These are phyloP conservation scores for Tylopilus plumbeoviolaceoides DNA, from an alignment of 768 basidiomycete species.

Conservation along the genomic window DNA sequence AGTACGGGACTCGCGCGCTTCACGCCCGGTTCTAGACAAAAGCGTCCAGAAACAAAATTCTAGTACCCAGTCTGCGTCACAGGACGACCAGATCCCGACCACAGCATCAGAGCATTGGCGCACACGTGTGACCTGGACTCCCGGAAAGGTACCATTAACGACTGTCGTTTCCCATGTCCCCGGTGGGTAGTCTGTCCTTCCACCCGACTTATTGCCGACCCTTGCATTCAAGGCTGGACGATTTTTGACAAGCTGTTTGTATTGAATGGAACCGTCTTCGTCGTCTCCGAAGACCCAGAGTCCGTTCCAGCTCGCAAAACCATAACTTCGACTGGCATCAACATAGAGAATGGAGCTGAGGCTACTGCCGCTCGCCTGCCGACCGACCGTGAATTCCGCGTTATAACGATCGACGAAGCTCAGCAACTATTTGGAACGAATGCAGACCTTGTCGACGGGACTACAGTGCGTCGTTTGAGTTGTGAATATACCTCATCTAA, in stretches of 20 bases:
- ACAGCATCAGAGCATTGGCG: conserved; percentile 26
- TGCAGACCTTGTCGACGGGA: conserved; percentile 76
- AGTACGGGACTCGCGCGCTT: conserved; percentile 1
- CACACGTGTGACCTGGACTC: conserved; percentile 38
- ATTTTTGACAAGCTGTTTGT: conserved; percentile 82
- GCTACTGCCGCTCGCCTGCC: conserved; percentile 62
- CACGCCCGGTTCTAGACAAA: conserved; percentile 7
- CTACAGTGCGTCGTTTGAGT: conserved; percentile 45
- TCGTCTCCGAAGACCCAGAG: conserved; percentile 72
- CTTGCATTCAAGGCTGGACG: conserved; percentile 67
- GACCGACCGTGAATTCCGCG: conserved; percentile 70
- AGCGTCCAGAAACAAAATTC: not conserved
- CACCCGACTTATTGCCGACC: not conserved
- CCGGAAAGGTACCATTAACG: conserved; percentile 48
- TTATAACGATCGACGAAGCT: conserved; percentile 70
- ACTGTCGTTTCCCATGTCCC: conserved; percentile 71
- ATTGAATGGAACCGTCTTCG: conserved; percentile 74
- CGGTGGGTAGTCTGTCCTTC: conserved; percentile 37
- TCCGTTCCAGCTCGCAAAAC: conserved; percentile 58
- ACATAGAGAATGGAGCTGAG: conserved; percentile 54
- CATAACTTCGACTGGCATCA: conserved; percentile 68
- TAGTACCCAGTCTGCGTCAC: not conserved
- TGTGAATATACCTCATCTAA: conserved; percentile 3
- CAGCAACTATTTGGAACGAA: conserved; percentile 61
- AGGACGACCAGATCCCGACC: conserved; percentile 9